These are phyloP conservation scores for Cryphonectria radicalis DNA, from an alignment of 2,329 filamentous ascomycete genomes.

Conservation along the genomic window DNA sequence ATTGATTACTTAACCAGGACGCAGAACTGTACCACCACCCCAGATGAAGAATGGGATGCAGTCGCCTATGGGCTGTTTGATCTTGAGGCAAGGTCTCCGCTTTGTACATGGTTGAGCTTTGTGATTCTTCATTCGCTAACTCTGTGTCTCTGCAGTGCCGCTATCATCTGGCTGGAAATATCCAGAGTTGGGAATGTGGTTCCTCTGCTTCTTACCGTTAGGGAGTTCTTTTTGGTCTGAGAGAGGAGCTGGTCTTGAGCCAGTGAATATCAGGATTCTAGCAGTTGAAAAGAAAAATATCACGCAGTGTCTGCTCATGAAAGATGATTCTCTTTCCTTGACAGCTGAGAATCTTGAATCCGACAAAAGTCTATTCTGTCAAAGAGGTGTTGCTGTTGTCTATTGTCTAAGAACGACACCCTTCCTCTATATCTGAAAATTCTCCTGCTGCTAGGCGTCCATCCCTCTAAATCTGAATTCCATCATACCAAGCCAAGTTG, in stretches of 20 bases:
- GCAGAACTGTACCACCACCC: constrained; percentile 1
- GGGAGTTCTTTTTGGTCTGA: not conserved
- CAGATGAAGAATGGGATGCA: constrained; percentile 1
- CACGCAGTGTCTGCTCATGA: not conserved
- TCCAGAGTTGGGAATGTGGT: constrained; percentile 7
- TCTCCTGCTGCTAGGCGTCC: not conserved
- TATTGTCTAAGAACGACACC: not conserved
- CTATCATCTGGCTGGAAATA: constrained; percentile 8
- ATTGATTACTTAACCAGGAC: not conserved
- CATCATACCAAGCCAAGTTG: not conserved
- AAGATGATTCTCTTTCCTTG: no score
- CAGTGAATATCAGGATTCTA: not conserved
- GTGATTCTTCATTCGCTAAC: not conserved
- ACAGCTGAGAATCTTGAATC: not conserved
- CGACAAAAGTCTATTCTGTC: not conserved
- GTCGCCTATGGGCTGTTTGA: constrained; percentile 2
- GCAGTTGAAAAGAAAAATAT: not conserved
- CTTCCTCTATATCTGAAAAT: not conserved
- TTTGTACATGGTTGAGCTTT: not conserved
- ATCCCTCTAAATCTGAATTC: not conserved
- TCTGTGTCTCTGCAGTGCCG: not conserved
- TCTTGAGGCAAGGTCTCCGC: not conserved
- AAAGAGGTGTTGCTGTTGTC: not conserved
- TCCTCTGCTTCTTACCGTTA: not conserved
- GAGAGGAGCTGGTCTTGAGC: not conserved